Evolutionary conservation across 768 basidiomycete species (phyloP).

Genomic region (Mycena amicta): DNA sequence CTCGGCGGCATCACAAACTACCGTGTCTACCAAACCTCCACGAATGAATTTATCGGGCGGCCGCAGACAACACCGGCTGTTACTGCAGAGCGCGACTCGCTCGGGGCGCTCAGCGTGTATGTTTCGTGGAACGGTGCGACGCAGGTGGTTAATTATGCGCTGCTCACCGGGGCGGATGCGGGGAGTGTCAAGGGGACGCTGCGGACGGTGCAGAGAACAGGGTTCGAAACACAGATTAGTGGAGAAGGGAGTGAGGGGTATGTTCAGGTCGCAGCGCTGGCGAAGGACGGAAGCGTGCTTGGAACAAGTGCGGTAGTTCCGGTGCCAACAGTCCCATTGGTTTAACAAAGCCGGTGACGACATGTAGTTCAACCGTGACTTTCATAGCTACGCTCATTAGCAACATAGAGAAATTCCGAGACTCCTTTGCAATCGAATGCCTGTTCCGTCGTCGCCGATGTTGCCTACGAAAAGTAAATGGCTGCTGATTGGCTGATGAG

Average conservation of each 20-base stretch:
- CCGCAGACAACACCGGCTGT: conserved; percentile 17
- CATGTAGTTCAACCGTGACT: too few relatives aligned
- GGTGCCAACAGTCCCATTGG: too few relatives aligned
- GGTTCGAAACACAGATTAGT: conserved; percentile 23
- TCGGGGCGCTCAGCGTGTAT: neutral
- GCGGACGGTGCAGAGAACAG: neutral
- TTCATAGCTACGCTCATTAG: too few relatives aligned
- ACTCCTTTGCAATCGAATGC: too few relatives aligned
- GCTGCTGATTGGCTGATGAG: too few relatives aligned
- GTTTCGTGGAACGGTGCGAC: conserved; percentile 27
- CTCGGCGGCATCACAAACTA: conserved; percentile 10
- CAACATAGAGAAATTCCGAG: too few relatives aligned
- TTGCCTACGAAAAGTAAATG: too few relatives aligned
- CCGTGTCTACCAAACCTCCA: conserved; percentile 7
- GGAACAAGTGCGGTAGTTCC: conserved; percentile 7
- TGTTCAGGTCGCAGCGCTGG: conserved; percentile 6
- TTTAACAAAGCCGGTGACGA: too few relatives aligned
- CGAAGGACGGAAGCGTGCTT: neutral
- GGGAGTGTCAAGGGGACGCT: neutral
- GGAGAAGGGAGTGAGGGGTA: neutral
- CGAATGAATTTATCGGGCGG: conserved; percentile 4
- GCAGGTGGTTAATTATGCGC: conserved; percentile 4
- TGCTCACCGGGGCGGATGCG: conserved; percentile 5
- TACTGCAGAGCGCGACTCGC: neutral
- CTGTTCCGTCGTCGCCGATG: too few relatives aligned